Evolutionary conservation across 768 basidiomycete genomes (phyloP).

Genomic region (Steccherinum ochraceum): DNA sequence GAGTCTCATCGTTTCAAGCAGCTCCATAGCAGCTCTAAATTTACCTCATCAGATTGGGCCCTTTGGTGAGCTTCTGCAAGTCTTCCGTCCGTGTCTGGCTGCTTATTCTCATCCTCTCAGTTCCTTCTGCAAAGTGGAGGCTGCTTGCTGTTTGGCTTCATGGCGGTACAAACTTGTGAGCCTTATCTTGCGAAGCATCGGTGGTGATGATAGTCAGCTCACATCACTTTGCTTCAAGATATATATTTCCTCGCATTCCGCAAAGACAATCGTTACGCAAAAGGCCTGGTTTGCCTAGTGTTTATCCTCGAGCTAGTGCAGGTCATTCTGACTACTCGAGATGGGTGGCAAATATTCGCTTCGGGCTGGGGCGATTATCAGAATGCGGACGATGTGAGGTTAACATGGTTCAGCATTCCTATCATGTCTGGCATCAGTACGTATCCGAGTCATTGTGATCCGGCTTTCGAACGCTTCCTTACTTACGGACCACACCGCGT

Average conservation of each 20-base stretch:
- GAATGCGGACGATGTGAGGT: not conserved
- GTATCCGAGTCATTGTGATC: not conserved
- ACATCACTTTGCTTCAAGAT: not conserved
- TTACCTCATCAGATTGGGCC: no score
- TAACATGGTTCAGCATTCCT: not conserved
- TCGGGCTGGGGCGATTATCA: not conserved
- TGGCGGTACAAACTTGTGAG: not conserved
- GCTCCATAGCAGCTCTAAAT: no score
- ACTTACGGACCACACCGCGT: no score
- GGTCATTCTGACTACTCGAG: not conserved
- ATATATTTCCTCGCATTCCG: not conserved
- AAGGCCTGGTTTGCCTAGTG: not conserved
- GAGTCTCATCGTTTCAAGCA: no score
- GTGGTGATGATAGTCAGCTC: no score
- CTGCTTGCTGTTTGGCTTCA: not conserved
- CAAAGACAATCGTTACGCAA: not conserved
- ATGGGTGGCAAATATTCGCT: not conserved
- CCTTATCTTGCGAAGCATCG: not conserved
- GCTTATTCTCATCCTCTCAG: no score
- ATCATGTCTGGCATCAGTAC: not conserved
- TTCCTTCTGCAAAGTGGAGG: no score
- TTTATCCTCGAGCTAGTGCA: not conserved
- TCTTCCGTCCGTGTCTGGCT: no score
- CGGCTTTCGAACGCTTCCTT: not conserved
- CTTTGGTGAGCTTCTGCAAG: no score